Evolutionary conservation across 768 basidiomycete species (phyloP), one percentile per base, ranked within the genome.

Genomic region (Tricholoma sp.): DNA sequence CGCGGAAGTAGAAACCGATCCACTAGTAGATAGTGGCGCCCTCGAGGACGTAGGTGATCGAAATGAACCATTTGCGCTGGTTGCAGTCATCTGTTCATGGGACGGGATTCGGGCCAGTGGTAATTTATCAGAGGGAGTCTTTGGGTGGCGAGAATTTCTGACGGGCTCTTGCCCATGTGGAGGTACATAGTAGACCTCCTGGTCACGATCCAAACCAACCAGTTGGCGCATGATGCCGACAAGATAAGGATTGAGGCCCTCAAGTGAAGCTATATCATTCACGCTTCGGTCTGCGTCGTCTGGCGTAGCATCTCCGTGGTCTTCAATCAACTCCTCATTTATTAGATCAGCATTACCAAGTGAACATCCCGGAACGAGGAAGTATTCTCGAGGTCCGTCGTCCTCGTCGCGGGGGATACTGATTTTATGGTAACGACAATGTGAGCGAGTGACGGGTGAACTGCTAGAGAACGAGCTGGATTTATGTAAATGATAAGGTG

Each of bases 321-420:
- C 85, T 56, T 74, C 65, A 44, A 88, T 86, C 13, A 81, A 74
- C 59, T 86, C 79, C 52, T 85, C 78, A 31, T 76, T 66, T 71
- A 88, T 85, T 50, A 87, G 66, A 57, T 81, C 77, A 36, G 63
- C 61, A 61, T 88, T 76, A 31, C 75, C 76, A 41, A 89, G 76
- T 6, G 85, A 81, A 60, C 87, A 89, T 1, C 85, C 85, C 0
- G 87, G 87, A 5, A 87, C 83, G 31, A 87, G 75, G 69, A 89
- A 89, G 59, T 63, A 77, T n/a, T 84, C 70, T 6, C 81, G 79
- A 32, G 74, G 75, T 4, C 79, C 77, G 15, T 53, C 52, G 31
- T 74, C 72, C 53, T 83, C 81, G 54, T 79, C 78, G 37, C 70
- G 72, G 1, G 84, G 85, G 18, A 89, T 65, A 59, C 83, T 84